Base-by-base conservation (phyloP, 805 yeast genomes). In the Zygotorulaspora danielsina region DNA sequence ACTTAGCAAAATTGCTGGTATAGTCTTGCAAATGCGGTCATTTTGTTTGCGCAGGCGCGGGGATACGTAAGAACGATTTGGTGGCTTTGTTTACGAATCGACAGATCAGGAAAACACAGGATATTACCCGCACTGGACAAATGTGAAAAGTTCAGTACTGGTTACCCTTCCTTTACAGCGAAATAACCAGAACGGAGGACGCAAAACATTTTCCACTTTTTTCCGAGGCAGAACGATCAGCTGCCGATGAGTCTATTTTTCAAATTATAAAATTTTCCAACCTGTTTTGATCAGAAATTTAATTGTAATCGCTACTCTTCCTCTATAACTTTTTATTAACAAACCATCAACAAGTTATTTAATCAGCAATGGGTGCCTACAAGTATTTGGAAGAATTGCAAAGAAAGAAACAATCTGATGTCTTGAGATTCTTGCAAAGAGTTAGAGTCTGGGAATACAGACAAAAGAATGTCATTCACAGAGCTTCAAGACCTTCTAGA, bases 371-470 rank as follows among this genome's bases (percentile, higher is more conserved):
- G 98, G 97, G 98, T 81, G 98, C 97, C 80, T 93, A 93, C 95
- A 93, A 93, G 74, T 93, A 93, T 75, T 82, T 93, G 72, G 96
- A 90, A 78, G 98, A 93, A 78, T 81, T 93, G 73, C 93, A 88
- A 75, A 89, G 97, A 82, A 93, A 93, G 94, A 93, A 93, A 84
- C 98, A 93, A 81, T 88, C 97, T 69, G 98, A 93, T 76, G 97
- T 93, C 66, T 78, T 85, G 78, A 86, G 98, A 78, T 93, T 93
- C 87, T 79, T 93, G 69, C 85, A 84, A 77, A 84, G 98, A 75
- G 96, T 93, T 81, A 87, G 98, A 86, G 93, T 96, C 79, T 93
- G 98, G 98, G 98, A 93, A 78, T 93, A 88, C 95, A 89, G 98
- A 80, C 98, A 93, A 79, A 82, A 83, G 80, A 82, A 78, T 67